Evolutionary conservation across 768 basidiomycete species (phyloP), one percentile per base, ranked within the genome.

Genomic region (Cystofilobasidium macerans): DNA sequence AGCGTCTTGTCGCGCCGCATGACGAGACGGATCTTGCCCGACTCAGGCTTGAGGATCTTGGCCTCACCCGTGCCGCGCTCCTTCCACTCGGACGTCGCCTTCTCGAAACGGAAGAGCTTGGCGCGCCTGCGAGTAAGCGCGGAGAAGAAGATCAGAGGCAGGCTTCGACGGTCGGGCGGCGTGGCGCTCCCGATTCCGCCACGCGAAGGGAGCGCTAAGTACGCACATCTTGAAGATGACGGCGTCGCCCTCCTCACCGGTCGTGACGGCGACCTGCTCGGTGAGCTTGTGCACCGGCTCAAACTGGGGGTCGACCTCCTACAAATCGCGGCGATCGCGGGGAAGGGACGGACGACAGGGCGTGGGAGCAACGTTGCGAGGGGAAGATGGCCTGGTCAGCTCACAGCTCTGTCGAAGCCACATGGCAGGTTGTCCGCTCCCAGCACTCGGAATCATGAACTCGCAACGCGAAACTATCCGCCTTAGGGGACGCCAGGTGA

Each of bases 1-100:
- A 91, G 82, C 57, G 95, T 99, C 85, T 97, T 97, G 82, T 99
- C 95, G 78, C 95, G 88, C 79, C 94, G 82, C 95, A 99, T 99
- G 76, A 99, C 91, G 69, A 99, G 83, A 69, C 95, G 84, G 73
- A 94, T 82, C 78, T 93, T 97, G 58, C 86, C 86, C 74, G 84
- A 84, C 7, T 61, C 53, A 78, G 87, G 90, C 72, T 84, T 80
- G 70, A 99, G 84, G 64, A 99, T 82, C 76, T 90, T 87, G 70
- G 90, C 92, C 76, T 94, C 91, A 54, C 94, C 94, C 20, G 93
- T 98, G 45, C 94, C 94, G 38, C 95, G 80, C 79, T 99, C 95
- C 77, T 99, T 99, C 95, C 95, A 99, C 78, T 98, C 94, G 60
- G 83, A 80, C 58, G 83, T 80, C 38, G 73, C 77, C 67, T 82